Evolutionary conservation across 176 grass and related monocot species (phyloP), one percentile per base, ranked within the genome.

Genomic region (Oryza meyeriana): DNA sequence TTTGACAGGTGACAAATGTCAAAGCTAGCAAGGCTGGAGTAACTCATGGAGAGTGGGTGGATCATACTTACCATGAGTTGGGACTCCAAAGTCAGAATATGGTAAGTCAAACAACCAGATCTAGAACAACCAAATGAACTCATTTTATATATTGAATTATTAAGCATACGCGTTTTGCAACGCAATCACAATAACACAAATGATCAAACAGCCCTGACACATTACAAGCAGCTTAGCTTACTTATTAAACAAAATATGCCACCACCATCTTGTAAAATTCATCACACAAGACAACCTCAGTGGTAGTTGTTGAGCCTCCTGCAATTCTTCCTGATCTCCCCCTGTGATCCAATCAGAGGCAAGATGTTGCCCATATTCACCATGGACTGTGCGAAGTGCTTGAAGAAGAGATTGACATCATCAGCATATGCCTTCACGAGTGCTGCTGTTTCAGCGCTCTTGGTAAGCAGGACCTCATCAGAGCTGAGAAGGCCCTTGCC

Each of bases 251-350:
- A 86, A 85, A 86, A 86, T n/a, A 74, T 50, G 25, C 26, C 59
- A 31, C 73, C 83, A 52, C 66, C 72, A 73, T 64, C 83, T 78
- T 30, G 44, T 44, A 72, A 45, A 31, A 59, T 72, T 61, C 83
- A 90, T 36, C 66, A 74, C 59, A 78, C 72, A 24, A 59, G 59
- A 36, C 58, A 72, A 48, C 33, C 77, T 85, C 76, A 88, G 63
- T 82, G 78, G 41, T 35, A 14, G 25, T 84, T 78, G 81, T 97
- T 98, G 39, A 94, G 62, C 63, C 31, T 93, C 85, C 96, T 99
- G 91, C 96, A 99, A 34, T 95, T 93, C 77, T 83, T 95, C 76
- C 96, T 90, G 75, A 99, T 88, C 87, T 99, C 89, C 6, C 93
- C 96, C 67, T 82, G 85, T 12, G 33, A 35, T 6, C 90, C 87